Percentiles rank a stretch among this genome's conserved stretches.
Conservation (phyloP, 2,329 filamentous ascomycete genomes). For the Fusarium buxicola region DNA sequence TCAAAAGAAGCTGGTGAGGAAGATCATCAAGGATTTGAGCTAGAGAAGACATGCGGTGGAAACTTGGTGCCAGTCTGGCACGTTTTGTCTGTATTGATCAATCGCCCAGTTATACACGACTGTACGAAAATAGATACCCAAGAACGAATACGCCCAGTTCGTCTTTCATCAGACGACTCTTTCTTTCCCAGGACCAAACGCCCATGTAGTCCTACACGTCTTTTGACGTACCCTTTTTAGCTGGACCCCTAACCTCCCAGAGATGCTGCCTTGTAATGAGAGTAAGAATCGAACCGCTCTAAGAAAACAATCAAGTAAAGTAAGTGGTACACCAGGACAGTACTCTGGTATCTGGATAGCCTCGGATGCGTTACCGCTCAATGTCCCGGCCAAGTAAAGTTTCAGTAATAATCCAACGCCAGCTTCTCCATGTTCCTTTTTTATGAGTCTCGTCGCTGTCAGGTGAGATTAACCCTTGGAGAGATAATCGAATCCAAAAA, state of each 20-base stretch:
- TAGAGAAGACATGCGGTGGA: slow-evolving; percentile 46
- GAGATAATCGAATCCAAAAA: neutral
- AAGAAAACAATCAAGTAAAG: slow-evolving; percentile 19
- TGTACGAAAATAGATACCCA: slow-evolving; percentile 45
- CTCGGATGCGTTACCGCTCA: neutral
- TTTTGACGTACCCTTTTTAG: slow-evolving; percentile 28
- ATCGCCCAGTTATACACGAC: slow-evolving; percentile 34
- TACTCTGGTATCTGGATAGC: neutral
- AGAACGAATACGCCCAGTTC: slow-evolving; percentile 37
- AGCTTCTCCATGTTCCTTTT: slow-evolving; percentile 11
- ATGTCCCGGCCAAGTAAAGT: neutral
- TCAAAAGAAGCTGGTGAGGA: slow-evolving; percentile 77
- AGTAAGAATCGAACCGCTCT: slow-evolving; percentile 36
- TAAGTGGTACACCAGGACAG: neutral
- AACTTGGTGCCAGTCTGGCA: slow-evolving; percentile 30
- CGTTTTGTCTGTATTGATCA: slow-evolving; percentile 38
- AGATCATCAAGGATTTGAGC: slow-evolving; percentile 69
- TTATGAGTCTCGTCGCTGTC: slow-evolving; percentile 7
- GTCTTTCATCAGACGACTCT: slow-evolving; percentile 29
- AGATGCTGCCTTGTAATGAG: slow-evolving; percentile 36
- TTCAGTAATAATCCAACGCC: slow-evolving; percentile 7
- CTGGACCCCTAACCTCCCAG: slow-evolving; percentile 23
- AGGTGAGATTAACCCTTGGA: slow-evolving; percentile 6
- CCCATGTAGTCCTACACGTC: slow-evolving; percentile 29
- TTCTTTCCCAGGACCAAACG: slow-evolving; percentile 40